phyloP scores from a whole-genome alignment of 139 green algal genomes.

The Volvox reticuliferus region DNA sequence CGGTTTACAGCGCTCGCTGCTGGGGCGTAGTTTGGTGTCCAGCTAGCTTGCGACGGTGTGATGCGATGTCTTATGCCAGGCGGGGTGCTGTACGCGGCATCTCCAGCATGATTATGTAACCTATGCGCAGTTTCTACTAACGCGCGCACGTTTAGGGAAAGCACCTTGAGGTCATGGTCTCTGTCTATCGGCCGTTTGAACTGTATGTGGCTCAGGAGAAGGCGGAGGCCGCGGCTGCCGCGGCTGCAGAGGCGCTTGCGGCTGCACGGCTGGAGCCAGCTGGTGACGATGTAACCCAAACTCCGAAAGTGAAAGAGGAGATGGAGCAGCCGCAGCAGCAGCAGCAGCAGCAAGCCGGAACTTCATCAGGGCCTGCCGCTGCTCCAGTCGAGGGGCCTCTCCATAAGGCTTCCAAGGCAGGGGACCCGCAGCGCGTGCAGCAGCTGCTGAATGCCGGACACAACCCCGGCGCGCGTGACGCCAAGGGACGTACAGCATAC shows the following conservation, averaged over 20 bases:
- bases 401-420: slow-evolving; percentile 61
- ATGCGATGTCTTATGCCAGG: too few relatives aligned
- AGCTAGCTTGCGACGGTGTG: too few relatives aligned
- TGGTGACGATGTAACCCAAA: background rate
- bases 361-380: background rate
- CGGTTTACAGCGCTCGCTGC: background rate
- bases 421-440: slow-evolving; percentile 64
- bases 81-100: too few relatives aligned
- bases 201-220: background rate
- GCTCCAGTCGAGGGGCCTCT: slow-evolving; percentile 49
- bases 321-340: slow-evolving; percentile 13
- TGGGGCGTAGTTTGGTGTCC: background rate
- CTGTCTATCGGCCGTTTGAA: too few relatives aligned
- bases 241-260: slow-evolving; percentile 17
- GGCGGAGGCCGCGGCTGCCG: background rate
- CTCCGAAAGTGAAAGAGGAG: background rate
- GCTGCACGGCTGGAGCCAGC: background rate
- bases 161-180: too few relatives aligned
- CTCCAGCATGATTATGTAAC: too few relatives aligned
- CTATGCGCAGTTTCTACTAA: too few relatives aligned
- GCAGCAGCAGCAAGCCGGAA: background rate
- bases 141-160: too few relatives aligned
- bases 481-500: slow-evolving; percentile 75
- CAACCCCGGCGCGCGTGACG: slow-evolving; percentile 62
- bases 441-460: slow-evolving; percentile 59